Evolutionary conservation across 176 grass and related monocot species (phyloP).

Genomic region (bread wheat (Triticum aestivum)): IWGSC_CS_RefSeq_v2.1 NC_057805.1:413920489-413920988

Average conservation of each 20-base stretch:
- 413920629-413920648: conserved; percentile 21
- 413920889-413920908: not conserved
- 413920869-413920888: not conserved
- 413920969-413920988: not conserved
- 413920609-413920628: not conserved
- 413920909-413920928: not conserved
- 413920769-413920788: conserved; percentile 14
- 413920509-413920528: not conserved
- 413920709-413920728: conserved; percentile 43
- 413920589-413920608: not conserved
- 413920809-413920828: conserved; percentile 12
- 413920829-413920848: conserved; percentile 12
- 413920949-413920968: not conserved
- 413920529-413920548: not conserved
- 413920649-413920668: conserved; percentile 16
- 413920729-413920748: not conserved
- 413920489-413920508: too few species aligned
- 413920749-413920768: conserved; percentile 22
- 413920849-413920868: not conserved
- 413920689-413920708: conserved; percentile 16
- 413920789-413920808: conserved; percentile 18
- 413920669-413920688: conserved; percentile 28
- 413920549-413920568: not conserved
- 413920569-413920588: not conserved
- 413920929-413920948: not conserved